These are phyloP conservation scores for Cochlearia excelsa DNA, from an alignment of 345 rosid genomes.

Conservation along the genomic window DNA sequence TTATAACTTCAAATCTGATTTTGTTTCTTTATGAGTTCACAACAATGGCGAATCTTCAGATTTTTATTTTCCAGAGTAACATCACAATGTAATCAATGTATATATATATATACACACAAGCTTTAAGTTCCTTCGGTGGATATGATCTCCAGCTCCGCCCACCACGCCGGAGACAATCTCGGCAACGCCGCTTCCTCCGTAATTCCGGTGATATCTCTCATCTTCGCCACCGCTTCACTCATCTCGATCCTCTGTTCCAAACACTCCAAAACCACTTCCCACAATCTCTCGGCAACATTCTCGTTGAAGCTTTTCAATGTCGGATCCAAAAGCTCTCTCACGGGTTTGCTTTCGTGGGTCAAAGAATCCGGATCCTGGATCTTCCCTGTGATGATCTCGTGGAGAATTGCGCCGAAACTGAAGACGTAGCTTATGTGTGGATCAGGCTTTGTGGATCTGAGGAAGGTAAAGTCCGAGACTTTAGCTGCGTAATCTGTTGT, in stretches of 20 bases:
- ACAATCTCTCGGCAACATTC: constrained; percentile 45
- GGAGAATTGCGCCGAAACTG: constrained; percentile 63
- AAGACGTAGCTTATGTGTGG: constrained; percentile 43
- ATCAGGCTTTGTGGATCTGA: constrained; percentile 41
- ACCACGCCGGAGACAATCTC: constrained; percentile 84
- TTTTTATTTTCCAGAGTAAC: no score
- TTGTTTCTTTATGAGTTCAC: no score
- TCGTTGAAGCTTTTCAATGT: constrained; percentile 53
- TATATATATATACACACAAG: constrained; percentile 11
- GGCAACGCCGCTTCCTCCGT: constrained; percentile 70
- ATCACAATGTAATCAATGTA: constrained; percentile 9
- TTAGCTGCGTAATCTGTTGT: constrained; percentile 92
- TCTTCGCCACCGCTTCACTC: constrained; percentile 52
- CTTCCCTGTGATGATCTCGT: constrained; percentile 82
- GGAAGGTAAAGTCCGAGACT: constrained; percentile 71
- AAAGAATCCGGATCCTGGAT: constrained; percentile 46
- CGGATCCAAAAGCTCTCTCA: constrained; percentile 57
- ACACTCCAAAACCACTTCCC: constrained; percentile 61
- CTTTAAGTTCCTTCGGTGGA: constrained; percentile 50
- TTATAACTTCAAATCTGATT: background rate
- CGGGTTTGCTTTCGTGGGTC: constrained; percentile 39
- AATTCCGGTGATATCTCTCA: constrained; percentile 74
- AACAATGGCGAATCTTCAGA: no score
- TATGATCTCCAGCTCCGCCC: constrained; percentile 97
- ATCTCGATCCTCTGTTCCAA: constrained; percentile 52